Percentiles rank a stretch among this genome's conserved stretches.
These are phyloP conservation scores for Coemansia sp. DNA, from an alignment of 192 early-diverging fungal species.

Conservation along the genomic window DNA sequence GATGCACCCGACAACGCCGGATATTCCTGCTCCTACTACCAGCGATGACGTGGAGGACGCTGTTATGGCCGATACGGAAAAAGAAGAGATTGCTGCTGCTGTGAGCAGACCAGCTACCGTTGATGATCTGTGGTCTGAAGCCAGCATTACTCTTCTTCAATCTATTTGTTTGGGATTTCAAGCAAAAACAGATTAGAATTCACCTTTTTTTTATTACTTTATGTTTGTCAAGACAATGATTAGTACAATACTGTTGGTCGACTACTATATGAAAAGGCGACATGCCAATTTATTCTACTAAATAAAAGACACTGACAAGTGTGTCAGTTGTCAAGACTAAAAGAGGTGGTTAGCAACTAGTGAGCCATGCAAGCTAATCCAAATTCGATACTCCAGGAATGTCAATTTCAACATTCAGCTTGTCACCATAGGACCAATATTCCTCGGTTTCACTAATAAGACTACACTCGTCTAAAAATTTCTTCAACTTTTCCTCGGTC, in stretches of 20 bases:
- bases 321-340: no score
- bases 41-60: constrained; percentile 2
- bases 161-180: constrained; percentile 2
- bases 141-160: background rate
- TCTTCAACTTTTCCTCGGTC: no score
- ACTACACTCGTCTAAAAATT: no score
- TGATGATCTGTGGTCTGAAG: background rate
- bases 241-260: no score
- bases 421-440: background rate
- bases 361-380: background rate
- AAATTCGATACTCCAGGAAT: background rate
- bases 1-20: constrained; percentile 4
- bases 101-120: background rate
- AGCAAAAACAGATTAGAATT: background rate
- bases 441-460: no score
- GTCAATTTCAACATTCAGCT: background rate
- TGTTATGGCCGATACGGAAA: background rate
- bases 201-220: no score
- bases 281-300: background rate
- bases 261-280: background rate
- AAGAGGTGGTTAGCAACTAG: no score
- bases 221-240: no score
- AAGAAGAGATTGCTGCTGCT: background rate
- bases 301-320: no score
- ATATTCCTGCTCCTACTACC: background rate